Conservation (phyloP, 768 basidiomycete species). For the Cystofilobasidium capitatum region DNA sequence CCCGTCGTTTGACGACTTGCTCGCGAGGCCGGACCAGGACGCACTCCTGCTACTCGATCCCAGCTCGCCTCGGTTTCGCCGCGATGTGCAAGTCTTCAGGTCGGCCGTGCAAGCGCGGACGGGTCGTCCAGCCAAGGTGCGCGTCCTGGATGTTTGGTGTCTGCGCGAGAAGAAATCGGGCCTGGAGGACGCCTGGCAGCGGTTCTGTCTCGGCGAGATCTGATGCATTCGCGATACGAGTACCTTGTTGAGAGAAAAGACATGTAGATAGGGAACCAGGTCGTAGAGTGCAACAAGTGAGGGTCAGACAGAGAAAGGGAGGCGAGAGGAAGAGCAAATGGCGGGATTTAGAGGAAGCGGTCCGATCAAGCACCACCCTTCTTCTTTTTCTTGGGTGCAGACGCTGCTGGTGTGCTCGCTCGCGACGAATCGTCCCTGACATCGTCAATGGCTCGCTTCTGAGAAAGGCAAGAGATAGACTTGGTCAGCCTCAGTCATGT, state of each 20-base stretch:
- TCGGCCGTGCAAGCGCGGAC: not conserved
- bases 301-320: not conserved
- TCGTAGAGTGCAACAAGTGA: not conserved
- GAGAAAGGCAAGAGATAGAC: not conserved
- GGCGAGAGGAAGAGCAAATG: not conserved
- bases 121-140: not conserved
- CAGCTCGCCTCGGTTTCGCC: not conserved
- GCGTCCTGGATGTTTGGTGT: conserved; percentile 13
- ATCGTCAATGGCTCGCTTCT: conserved; percentile 30
- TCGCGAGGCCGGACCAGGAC: not conserved
- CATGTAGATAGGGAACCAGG: not conserved
- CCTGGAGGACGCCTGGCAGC: not conserved
- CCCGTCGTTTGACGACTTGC: not conserved
- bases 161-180: not conserved
- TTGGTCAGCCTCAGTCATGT: not conserved
- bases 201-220: not conserved
- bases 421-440: conserved; percentile 22
- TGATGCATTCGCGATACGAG: not conserved
- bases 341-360: not conserved
- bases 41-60: not conserved
- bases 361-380: not conserved
- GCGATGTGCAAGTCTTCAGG: not conserved
- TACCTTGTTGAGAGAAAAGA: not conserved
- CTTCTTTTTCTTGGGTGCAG: conserved; percentile 9
- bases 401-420: conserved; percentile 16